These are phyloP conservation scores for Mortierella hygrophila DNA, from an alignment of 192 early-diverging fungal genomes.

Conservation along the genomic window DNA sequence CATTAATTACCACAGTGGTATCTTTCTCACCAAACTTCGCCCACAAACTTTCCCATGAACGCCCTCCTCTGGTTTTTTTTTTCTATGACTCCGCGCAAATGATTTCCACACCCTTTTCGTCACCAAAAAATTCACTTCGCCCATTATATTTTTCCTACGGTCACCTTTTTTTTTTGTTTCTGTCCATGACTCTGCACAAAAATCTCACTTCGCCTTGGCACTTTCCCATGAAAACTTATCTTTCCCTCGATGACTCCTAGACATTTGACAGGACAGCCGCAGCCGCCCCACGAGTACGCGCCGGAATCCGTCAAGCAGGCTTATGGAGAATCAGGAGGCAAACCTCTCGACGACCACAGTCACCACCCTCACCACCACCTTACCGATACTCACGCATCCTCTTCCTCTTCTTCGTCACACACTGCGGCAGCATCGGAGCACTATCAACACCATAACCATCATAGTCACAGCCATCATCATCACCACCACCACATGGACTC, in stretches of 20 bases:
- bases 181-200: background rate
- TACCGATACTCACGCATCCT: background rate
- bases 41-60: no score
- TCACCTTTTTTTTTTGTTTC: background rate
- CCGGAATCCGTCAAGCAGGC: slow-evolving; percentile 5
- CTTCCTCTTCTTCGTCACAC: background rate
- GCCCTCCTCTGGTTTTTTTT: background rate
- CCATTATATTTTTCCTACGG: no score
- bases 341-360: background rate
- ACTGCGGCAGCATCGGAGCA: background rate
- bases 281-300: slow-evolving; percentile 25
- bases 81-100: background rate
- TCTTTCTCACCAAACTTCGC: no score
- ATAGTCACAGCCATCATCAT: background rate
- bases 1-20: no score
- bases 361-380: background rate
- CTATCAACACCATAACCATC: background rate
- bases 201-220: background rate
- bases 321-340: background rate
- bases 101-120: background rate
- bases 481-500: background rate
- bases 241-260: slow-evolving; percentile 1
- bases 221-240: background rate
- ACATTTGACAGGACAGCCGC: slow-evolving; percentile 48
- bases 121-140: background rate